Percentiles rank a stretch among this genome's conserved stretches.
Evolutionary conservation across 257 asterid species (phyloP).

Genomic region (Plantago major): DNA sequence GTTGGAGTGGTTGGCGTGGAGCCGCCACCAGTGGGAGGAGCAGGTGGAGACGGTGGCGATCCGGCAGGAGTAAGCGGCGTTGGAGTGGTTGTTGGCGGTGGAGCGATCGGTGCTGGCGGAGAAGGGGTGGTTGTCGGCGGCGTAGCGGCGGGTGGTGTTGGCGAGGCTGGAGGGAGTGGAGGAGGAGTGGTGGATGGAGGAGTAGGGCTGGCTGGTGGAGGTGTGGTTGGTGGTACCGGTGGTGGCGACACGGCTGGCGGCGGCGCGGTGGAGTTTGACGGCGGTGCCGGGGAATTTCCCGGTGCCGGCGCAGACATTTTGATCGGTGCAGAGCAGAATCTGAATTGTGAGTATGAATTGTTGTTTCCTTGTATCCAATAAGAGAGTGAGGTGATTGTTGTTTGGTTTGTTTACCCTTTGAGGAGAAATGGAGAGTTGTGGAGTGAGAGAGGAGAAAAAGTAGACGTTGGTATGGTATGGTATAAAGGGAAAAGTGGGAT

Average conservation of each 20-base stretch:
- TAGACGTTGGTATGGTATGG: constrained; percentile 17
- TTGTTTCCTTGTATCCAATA: not conserved
- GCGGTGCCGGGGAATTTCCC: constrained; percentile 46
- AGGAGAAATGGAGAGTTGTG: too few species aligned
- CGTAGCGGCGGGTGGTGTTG: constrained; percentile 15
- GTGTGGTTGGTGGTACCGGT: constrained; percentile 18
- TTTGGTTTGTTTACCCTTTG: not conserved
- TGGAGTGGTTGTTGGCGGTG: constrained; percentile 26
- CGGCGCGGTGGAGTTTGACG: constrained; percentile 33
- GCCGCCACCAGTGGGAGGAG: not conserved
- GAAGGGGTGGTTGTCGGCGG: constrained; percentile 27
- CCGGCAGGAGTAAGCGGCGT: constrained; percentile 29
- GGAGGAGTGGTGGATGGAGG: constrained; percentile 33
- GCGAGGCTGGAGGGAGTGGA: constrained; percentile 29
- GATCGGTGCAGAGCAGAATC: not conserved
- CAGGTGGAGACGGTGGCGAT: constrained; percentile 26
- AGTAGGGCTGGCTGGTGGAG: constrained; percentile 35
- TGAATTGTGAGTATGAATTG: not conserved
- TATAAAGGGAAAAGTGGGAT: constrained; percentile 3
- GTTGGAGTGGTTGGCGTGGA: too few species aligned
- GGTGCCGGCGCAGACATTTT: constrained; percentile 52
- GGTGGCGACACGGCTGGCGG: constrained; percentile 31
- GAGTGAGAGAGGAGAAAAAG: not conserved
- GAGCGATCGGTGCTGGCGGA: constrained; percentile 16
- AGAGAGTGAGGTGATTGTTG: not conserved